A percentile compares a stretch with the other conserved stretches of the same genome.
Conservation (phyloP, 2,329 filamentous ascomycete genomes). For the Plenodomus tracheiphilus region DNA sequence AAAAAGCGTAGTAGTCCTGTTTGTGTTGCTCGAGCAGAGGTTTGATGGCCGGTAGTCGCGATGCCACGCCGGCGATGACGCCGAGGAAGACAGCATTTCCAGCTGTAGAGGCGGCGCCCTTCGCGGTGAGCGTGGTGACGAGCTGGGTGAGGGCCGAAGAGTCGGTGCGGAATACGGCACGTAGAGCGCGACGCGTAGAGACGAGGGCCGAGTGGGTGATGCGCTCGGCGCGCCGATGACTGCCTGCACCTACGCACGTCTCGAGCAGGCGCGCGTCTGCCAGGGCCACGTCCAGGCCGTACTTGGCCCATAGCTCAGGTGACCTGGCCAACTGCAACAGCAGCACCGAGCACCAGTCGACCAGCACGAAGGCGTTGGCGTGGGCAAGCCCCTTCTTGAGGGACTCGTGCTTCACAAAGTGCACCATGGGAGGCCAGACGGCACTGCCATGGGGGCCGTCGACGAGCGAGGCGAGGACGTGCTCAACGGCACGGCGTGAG, state of each 20-base stretch:
- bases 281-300: slow-evolving; percentile 66
- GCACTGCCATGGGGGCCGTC: slow-evolving; percentile 60
- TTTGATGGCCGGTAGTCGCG: slow-evolving; percentile 68
- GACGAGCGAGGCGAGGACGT: slow-evolving; percentile 73
- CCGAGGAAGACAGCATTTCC: slow-evolving; percentile 80
- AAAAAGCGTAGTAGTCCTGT: slow-evolving; percentile 77
- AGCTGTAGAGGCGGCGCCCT: slow-evolving; percentile 64
- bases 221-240: slow-evolving; percentile 48
- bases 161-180: slow-evolving; percentile 68
- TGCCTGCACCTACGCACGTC: slow-evolving; percentile 64
- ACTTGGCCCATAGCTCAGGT: slow-evolving; percentile 64
- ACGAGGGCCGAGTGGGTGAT: slow-evolving; percentile 75
- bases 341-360: slow-evolving; percentile 85
- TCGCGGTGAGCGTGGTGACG: slow-evolving; percentile 69
- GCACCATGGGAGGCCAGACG: slow-evolving; percentile 66
- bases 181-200: slow-evolving; percentile 76
- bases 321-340: slow-evolving; percentile 70
- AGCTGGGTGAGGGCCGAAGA: slow-evolving; percentile 64
- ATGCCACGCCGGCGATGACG: slow-evolving; percentile 82
- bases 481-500: slow-evolving; percentile 81
- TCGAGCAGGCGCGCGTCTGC: slow-evolving; percentile 76
- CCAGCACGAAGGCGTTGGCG: slow-evolving; percentile 80
- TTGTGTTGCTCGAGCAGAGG: slow-evolving; percentile 67
- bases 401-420: slow-evolving; percentile 70
- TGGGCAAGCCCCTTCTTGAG: slow-evolving; percentile 77